Conservation (phyloP, 2,329 filamentous ascomycete genomes). For the Monosporascus sp. region DNA sequence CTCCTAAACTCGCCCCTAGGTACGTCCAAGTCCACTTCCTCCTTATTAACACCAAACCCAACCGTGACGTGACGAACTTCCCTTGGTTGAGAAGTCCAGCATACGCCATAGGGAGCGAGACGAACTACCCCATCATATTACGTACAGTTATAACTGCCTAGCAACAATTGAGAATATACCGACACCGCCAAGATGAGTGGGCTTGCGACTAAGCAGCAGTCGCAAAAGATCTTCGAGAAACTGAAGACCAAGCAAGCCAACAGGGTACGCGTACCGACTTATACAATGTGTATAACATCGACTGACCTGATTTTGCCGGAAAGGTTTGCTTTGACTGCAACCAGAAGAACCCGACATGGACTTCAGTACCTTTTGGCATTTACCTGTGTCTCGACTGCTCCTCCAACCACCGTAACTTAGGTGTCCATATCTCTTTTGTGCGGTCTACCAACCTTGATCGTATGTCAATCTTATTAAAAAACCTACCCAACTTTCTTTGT, state of each 20-base stretch:
- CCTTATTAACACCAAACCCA: constrained; percentile 1
- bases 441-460: constrained; percentile 97
- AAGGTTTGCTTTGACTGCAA: constrained; percentile 96
- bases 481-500: background rate
- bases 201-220: constrained; percentile 86
- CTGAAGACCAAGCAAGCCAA: constrained; percentile 91
- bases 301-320: constrained; percentile 4
- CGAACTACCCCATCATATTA: too few species aligned
- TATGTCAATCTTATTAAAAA: constrained; percentile 47
- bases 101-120: too few species aligned
- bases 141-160: background rate
- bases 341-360: constrained; percentile 98
- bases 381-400: constrained; percentile 98
- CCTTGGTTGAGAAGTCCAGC: background rate
- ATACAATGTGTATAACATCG: background rate
- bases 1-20: constrained; percentile 17
- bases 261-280: constrained; percentile 59
- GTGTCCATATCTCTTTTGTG: constrained; percentile 98
- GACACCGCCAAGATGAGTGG: constrained; percentile 50
- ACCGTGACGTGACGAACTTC: background rate
- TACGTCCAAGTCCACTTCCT: constrained; percentile 2
- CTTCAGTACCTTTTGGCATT: constrained; percentile 93
- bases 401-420: constrained; percentile 92
- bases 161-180: background rate
- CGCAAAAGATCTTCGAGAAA: constrained; percentile 96